These are phyloP conservation scores for Venturiaceae sp. DNA, from an alignment of 2,329 filamentous ascomycete species.

Conservation along the genomic window DNA sequence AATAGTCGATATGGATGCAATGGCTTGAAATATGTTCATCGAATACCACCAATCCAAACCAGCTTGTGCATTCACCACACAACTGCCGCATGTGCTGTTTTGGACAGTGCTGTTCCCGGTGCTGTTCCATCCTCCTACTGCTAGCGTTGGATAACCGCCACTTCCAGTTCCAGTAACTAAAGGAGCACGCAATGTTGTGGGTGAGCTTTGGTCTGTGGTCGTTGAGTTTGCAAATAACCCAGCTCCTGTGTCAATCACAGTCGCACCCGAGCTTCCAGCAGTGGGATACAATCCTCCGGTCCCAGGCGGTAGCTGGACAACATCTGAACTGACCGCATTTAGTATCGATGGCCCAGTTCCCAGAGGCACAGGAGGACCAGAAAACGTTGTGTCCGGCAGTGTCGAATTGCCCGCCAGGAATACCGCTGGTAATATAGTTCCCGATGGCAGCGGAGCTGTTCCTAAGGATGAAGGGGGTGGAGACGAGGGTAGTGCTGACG, in stretches of 20 bases:
- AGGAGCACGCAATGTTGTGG: neutral
- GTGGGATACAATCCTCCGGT: neutral
- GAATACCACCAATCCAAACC: slow-evolving; percentile 21
- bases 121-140: neutral
- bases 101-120: neutral
- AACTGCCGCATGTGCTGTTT: slow-evolving; percentile 16
- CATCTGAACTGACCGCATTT: neutral
- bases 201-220: neutral
- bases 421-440: neutral
- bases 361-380: neutral
- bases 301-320: neutral
- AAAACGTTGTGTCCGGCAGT: neutral
- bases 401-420: neutral
- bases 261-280: neutral
- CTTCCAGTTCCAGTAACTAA: neutral
- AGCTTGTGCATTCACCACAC: slow-evolving; percentile 24
- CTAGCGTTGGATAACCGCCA: neutral
- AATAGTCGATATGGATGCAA: slow-evolving; percentile 6
- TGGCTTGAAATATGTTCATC: slow-evolving; percentile 3
- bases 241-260: neutral
- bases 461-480: neutral
- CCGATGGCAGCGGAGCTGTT: neutral
- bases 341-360: neutral
- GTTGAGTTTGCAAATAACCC: neutral
- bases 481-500: neutral